Base-by-base conservation (phyloP, 164 flowering plant genomes). In the Euptelea pleiosperma region DNA sequence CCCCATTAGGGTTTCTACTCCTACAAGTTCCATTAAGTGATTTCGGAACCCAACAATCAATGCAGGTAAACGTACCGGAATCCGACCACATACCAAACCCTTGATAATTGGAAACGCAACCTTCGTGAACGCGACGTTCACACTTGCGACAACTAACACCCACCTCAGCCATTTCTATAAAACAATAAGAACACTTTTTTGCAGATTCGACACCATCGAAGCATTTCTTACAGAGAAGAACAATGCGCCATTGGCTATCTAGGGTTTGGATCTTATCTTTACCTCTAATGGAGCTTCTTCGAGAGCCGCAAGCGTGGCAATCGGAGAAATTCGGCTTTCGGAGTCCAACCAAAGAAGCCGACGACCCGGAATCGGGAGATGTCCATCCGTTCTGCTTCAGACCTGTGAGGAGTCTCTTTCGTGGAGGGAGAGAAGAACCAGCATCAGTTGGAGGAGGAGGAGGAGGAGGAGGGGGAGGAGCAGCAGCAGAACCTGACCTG, bases 11-110 rank as follows among this genome's bases (percentile, higher is more conserved):
- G 10, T 51, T 71, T 43, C 60, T 51, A 24, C 60, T 34, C 48
- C 43, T 57, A 55, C n/a, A 37, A 31, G 26, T 47, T 34, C 52
- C 52, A 51, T 68, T 43, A 2, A 72, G 37, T 26, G 66, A 60
- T 8, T 50, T 70, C 0, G 92, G 96, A 6, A 79, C 64, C 96
- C 92, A 88, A 73, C 92, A 88, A 70, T 88, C 96, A 9, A 85
- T 46, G 50, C 96, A 88, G 41, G 75, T 66, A 12, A 65, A 63
- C 48, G 73, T 74, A 4, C 54, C 65, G 6, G 42, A 36, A 8
- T 53, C 63, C 2, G 61, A 63, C 62, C 71, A 67, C 1, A 77
- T 73, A 29, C 73, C 41, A 9, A 65, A 51, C 51, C 55, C 40
- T 16, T 47, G 63, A 57, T 63, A 62, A 49, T 24, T 39, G 33